Evolutionary conservation across 2,329 filamentous ascomycete genomes (phyloP).

Genomic region (Lasiodiplodia theobromae): DNA sequence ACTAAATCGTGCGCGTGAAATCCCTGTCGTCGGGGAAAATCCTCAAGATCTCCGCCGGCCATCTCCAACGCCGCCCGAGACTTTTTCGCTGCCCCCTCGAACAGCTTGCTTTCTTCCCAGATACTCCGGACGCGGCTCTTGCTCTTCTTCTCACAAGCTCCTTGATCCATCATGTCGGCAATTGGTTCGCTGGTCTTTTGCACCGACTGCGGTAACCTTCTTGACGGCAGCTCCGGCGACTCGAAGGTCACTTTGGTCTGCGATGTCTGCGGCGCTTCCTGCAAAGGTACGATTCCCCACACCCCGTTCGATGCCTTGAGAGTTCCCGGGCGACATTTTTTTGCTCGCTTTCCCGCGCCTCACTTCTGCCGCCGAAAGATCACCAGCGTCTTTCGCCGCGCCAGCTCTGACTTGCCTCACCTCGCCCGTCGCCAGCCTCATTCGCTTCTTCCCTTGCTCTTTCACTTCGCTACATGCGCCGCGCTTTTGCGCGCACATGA

Average conservation of each 20-base stretch:
- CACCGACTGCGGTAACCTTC: slow-evolving; percentile 86
- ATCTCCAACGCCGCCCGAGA: slow-evolving; percentile 16
- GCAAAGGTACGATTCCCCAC: slow-evolving; percentile 69
- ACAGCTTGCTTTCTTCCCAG: background rate
- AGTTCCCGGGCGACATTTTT: background rate
- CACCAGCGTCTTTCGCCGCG: background rate
- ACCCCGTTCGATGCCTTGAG: background rate
- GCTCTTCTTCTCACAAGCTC: background rate
- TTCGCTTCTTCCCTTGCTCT: slow-evolving; percentile 4
- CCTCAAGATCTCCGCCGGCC: slow-evolving; percentile 22
- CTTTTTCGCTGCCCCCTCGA: slow-evolving; percentile 22
- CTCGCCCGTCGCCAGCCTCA: background rate
- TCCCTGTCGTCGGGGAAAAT: slow-evolving; percentile 29
- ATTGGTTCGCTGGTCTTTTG: slow-evolving; percentile 94
- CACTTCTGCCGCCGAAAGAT: background rate
- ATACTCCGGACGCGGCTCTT: background rate
- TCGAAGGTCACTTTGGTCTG: slow-evolving; percentile 79
- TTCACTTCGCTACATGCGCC: background rate
- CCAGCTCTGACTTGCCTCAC: background rate
- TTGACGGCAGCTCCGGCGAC: slow-evolving; percentile 80
- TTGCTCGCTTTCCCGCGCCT: background rate
- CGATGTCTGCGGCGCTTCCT: slow-evolving; percentile 84
- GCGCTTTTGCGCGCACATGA: background rate
- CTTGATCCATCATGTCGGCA: slow-evolving; percentile 71
- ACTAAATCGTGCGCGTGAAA: slow-evolving; percentile 9